A percentile compares a stretch with the other conserved stretches of the same genome.
phyloP scores from a whole-genome alignment of 441 rosid species.

The Pelargonium australe region DNA sequence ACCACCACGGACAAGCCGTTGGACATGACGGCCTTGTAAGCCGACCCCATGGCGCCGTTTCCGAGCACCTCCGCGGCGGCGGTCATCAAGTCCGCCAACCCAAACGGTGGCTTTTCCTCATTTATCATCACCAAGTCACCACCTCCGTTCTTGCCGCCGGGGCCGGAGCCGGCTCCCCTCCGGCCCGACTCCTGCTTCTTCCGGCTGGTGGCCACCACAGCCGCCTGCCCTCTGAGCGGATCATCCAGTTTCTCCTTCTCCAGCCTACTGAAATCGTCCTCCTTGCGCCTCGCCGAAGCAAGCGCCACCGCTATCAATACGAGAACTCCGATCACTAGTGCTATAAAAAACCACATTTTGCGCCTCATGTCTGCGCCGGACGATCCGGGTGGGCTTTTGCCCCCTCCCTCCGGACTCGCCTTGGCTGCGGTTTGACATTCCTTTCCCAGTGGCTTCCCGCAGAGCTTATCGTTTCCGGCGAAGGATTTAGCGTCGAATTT shows the following conservation, averaged over 20 bases:
- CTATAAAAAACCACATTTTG: too few species aligned
- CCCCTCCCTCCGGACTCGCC: neutral
- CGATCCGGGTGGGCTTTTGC: neutral
- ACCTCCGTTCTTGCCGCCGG: constrained; percentile 26
- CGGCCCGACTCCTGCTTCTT: constrained; percentile 8
- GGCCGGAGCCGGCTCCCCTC: constrained; percentile 11
- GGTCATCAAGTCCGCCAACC: constrained; percentile 78
- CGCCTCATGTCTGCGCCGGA: neutral
- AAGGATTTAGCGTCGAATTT: constrained; percentile 35
- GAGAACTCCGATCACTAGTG: too few species aligned
- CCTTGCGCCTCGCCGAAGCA: constrained; percentile 19
- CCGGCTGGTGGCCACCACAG: neutral
- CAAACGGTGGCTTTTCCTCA: constrained; percentile 61
- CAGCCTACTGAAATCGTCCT: constrained; percentile 38
- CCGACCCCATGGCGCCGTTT: constrained; percentile 62
- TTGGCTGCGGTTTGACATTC: constrained; percentile 26
- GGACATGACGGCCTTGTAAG: constrained; percentile 58
- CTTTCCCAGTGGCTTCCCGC: constrained; percentile 42
- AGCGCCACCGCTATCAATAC: constrained; percentile 20
- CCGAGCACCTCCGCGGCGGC: constrained; percentile 89
- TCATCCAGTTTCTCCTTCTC: constrained; percentile 37
- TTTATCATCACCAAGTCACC: constrained; percentile 63
- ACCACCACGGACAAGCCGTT: constrained; percentile 57
- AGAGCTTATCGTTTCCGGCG: constrained; percentile 41
- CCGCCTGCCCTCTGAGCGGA: constrained; percentile 18